Conservation (phyloP, 371 early-diverging fungal genomes). For the Chytridium lagenaria region DNA sequence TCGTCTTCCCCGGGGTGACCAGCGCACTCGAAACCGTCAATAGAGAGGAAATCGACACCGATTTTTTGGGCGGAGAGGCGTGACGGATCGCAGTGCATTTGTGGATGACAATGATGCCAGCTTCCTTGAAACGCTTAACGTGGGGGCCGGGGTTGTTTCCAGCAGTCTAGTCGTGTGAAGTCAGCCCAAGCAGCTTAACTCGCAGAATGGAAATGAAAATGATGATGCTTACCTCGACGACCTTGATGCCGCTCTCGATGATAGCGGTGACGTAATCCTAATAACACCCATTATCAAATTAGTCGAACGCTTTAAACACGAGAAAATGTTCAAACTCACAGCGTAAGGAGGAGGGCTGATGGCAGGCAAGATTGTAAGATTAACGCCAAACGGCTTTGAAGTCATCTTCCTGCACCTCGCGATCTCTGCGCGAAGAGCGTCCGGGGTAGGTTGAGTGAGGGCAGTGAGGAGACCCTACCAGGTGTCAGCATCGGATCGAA, state of each 20-base stretch:
- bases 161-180: conserved; percentile 51
- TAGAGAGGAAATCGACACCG: conserved; percentile 61
- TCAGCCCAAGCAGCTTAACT: too few species aligned
- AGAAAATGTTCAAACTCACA: conserved; percentile 8
- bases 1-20: conserved; percentile 88
- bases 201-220: background rate
- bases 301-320: background rate
- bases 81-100: conserved; percentile 81
- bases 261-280: conserved; percentile 73
- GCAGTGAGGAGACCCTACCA: conserved; percentile 57
- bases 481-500: too few species aligned
- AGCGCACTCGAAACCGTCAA: conserved; percentile 84
- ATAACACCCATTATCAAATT: background rate
- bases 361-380: conserved; percentile 62
- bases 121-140: conserved; percentile 76
- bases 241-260: conserved; percentile 78
- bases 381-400: conserved; percentile 79
- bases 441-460: conserved; percentile 84
- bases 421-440: conserved; percentile 73
- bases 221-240: conserved; percentile 68
- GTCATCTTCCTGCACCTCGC: conserved; percentile 77
- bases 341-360: conserved; percentile 79
- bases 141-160: conserved; percentile 69
- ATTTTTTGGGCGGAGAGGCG: conserved; percentile 65
- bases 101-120: conserved; percentile 76